Conservation (phyloP, 495 filamentous ascomycete species). For the Bathelium albidoporum region DNA sequence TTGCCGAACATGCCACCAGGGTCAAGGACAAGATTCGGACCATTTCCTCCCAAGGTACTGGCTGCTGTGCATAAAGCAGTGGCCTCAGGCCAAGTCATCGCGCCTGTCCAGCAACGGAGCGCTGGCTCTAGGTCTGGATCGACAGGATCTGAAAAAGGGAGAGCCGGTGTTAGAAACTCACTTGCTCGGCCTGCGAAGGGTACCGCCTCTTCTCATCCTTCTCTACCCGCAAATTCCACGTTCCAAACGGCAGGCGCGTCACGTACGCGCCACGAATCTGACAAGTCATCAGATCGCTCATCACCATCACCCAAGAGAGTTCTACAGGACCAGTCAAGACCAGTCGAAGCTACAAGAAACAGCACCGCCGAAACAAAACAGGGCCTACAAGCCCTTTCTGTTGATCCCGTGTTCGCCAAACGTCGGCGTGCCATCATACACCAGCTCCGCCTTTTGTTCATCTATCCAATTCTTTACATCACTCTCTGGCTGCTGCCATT, state of each 20-base stretch:
- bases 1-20: background rate
- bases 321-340: background rate
- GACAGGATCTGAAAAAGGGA: background rate
- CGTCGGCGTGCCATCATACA: conserved; percentile 42
- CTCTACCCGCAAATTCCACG: background rate
- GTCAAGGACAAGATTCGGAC: background rate
- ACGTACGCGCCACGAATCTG: background rate
- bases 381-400: background rate
- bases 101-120: background rate
- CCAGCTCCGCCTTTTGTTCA: conserved; percentile 58
- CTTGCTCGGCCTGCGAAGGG: background rate
- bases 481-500: conserved; percentile 65
- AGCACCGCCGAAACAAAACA: background rate
- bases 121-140: background rate
- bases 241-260: background rate
- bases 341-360: background rate
- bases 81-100: background rate
- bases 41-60: background rate
- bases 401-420: conserved; percentile 3
- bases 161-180: background rate
- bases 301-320: background rate
- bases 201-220: background rate
- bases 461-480: conserved; percentile 63
- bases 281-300: background rate
- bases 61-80: background rate